Evolutionary conservation across 495 filamentous ascomycete species (phyloP), one percentile per base, ranked within the genome.

Genomic region (Penicillium paxilli): DNA sequence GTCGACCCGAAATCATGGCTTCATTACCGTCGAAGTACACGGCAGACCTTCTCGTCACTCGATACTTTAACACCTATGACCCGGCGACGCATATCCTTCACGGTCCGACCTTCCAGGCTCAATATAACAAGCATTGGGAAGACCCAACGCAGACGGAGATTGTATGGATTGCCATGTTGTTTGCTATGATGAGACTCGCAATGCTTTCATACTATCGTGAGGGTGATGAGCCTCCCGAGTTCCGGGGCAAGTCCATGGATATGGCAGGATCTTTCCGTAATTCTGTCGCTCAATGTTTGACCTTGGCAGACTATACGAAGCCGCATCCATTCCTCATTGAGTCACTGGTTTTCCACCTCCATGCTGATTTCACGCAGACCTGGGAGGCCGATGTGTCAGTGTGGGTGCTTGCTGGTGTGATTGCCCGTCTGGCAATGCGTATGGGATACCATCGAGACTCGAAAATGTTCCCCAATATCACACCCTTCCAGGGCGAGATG

Each of bases 371-470:
- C 61, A 82, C 83, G 16, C 82, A 89, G 50, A 87, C 84, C 40
- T 86, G 84, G 72, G 91, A 96, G 58, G 82, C 88, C 10, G 92
- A 97, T 53, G 76, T 88, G 9, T 87, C 86, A 10, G 76, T 95
- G 9, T 95, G 92, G 87, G 76, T 96, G 42, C 81, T 94, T 49
- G 79, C 84, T 7, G 88, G 90, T 19, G 83, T 95, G 60, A 84
- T 96, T 54, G 85, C 89, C 21, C 85, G 93, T 51, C 73, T 96
- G 49, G 90, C 93, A 9, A 91, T 97, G 80, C 82, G 90, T 22
- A 96, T 96, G 90, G 94, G 94, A 42, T 95, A 96, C 54, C 94
- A 99, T 63, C 83, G 95, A 50, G 94, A 99, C 66, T 84, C 90
- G 12, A 89, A 87, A 62, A 85, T 87, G 70, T 96, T 91, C 62